Base-by-base conservation (phyloP, 176 grass and related monocot genomes). In the Luzula sylvatica region DNA sequence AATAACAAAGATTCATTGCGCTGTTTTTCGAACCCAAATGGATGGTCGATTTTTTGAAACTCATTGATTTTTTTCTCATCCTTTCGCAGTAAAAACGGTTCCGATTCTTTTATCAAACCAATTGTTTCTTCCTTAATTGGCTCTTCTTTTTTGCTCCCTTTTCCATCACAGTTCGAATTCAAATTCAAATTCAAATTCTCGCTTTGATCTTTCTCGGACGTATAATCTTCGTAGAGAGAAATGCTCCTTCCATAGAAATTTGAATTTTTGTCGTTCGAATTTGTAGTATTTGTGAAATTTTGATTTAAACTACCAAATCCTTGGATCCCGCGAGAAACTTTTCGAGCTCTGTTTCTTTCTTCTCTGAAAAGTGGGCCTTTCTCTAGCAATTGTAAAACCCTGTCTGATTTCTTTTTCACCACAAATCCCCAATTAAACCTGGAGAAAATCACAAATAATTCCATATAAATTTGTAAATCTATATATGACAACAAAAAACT, bases 231-330 rank as follows among this genome's bases (percentile, higher is more conserved):
- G 38, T 44, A 68, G 20, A 41, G 58, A 12, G 84, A 88, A 53
- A 76, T 63, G 77, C 90, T 86, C 20, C 80, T 76, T 11, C 23
- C 73, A 62, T 73, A 79, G 13, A 21, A 20, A 11, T 48, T 38
- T 8, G 78, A 65, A 29, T 46, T 29, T 14, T 38, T 5, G 25
- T 40, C 53, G 2, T 52, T 42, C 14, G 21, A 23, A 48, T 45
- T 32, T 49, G 23, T 20, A 3, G 66, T 32, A 7, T 26, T 51
- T 49, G 27, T 26, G 20, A 23, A 55, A 54, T 53, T 66, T 22
- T 74, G 71, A 74, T 82, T 90, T 64, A 90, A 90, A 73, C 92
- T 86, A 12, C 85, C 92, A 53, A 98, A 98, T 4, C 92, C 81
- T 35, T 75, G 83, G 50, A 98, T 90, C 67, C 71, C 72, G 22